A percentile compares a stretch with the other conserved stretches of the same genome.
These are phyloP conservation scores for Arbutus unedo DNA, from an alignment of 148 eudicot genomes.

Conservation along the genomic window DNA sequence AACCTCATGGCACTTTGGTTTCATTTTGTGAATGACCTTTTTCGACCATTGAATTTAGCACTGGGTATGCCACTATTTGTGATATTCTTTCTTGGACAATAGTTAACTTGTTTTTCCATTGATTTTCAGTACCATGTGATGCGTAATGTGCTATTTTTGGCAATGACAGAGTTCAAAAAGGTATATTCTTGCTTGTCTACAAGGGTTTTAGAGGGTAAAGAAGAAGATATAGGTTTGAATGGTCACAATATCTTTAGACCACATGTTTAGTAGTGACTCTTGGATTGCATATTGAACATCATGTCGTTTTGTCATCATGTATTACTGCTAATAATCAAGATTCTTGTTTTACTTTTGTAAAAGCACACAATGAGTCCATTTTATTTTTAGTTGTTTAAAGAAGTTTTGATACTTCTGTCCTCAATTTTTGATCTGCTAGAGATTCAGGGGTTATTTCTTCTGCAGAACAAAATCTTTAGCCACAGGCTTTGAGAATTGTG, in stretches of 20 bases:
- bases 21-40: background rate
- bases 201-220: constrained; percentile 1
- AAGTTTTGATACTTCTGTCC: background rate
- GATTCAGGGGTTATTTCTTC: background rate
- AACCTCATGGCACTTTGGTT: background rate
- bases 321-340: background rate
- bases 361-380: background rate
- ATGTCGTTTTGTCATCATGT: background rate
- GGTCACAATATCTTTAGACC: background rate
- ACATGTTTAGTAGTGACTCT: background rate
- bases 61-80: background rate
- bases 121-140: constrained; percentile 67
- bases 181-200: constrained; percentile 29
- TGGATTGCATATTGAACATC: background rate
- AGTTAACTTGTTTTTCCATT: background rate
- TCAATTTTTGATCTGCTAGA: background rate
- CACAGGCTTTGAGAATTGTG: background rate
- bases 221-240: background rate
- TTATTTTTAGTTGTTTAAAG: background rate
- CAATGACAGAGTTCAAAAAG: constrained; percentile 72
- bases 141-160: constrained; percentile 71
- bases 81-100: background rate
- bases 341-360: background rate
- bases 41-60: background rate
- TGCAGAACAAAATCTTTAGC: background rate